Evolutionary conservation across 192 early-diverging fungal genomes (phyloP), one percentile per base, ranked within the genome.

Genomic region (Coemansia sp.): DNA sequence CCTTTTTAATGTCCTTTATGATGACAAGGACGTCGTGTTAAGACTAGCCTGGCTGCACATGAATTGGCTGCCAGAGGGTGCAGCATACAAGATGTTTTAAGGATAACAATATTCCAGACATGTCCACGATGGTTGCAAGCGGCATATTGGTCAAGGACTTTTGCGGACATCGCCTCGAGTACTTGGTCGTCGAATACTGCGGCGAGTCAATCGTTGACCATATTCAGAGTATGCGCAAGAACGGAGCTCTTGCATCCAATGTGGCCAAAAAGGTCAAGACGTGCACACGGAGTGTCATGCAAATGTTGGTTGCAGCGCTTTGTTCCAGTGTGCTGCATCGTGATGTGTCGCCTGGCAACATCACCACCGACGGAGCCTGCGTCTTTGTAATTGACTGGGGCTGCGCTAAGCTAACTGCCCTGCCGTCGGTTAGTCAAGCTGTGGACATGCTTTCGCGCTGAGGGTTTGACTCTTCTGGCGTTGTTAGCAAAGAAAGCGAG

Each of bases 351-450:
- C 11, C 61, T 2, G 71, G 58, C 2, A 73, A 68, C 20, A 59
- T 73, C 5, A 15, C 59, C 1, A 34, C 68, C 5, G 18, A 56
- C 9, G 13, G 32, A 15, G 35, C 30, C 11, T 10, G 30, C 2
- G 49, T 43, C 8, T 37, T n/a, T 3, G 47, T 67, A 2, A 72
- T 72, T 32, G 70, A 67, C 59, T 66, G 64, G 71, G 71, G 65
- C 3, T 63, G 18, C 22, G 59, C 67, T 2, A 62, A 55, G 29
- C 13, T 61, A 13, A 43, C 18, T 16, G 52, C 1, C 12, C 15
- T 4, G 18, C 56, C 18, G 16, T 24, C 24, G 24, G 24, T 24
- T 24, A 24, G 24, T 24, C 24, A 24, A 24, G 24, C 24, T 24
- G 24, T 24, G 24, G 24, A 24, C 24, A 24, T 24, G 24, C 24